A percentile compares a stretch with the other conserved stretches of the same genome.
These are phyloP conservation scores for Ceratobasidium sp. DNA, from an alignment of 1,284 basidiomycete species.

Conservation along the genomic window DNA sequence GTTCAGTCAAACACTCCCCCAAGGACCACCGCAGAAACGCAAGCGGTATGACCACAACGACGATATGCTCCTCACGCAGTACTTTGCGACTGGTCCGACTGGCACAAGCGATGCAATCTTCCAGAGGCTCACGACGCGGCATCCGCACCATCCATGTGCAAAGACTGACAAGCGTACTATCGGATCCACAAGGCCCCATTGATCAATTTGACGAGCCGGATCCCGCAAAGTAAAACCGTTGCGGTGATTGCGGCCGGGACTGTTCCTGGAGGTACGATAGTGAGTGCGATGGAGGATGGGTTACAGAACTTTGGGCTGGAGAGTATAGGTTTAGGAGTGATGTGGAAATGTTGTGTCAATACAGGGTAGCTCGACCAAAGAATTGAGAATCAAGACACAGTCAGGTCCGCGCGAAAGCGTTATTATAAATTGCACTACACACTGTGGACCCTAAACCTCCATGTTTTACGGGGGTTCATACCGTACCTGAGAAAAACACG, in stretches of 20 bases:
- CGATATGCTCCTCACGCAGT: conserved; percentile 74
- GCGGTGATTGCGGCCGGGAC: background rate
- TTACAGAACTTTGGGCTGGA: conserved; percentile 4
- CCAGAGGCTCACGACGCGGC: conserved; percentile 70
- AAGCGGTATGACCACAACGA: conserved; percentile 75
- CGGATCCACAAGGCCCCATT: conserved; percentile 82
- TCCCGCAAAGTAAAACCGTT: conserved; percentile 60
- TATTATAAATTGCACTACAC: too few species aligned
- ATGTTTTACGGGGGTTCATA: too few species aligned
- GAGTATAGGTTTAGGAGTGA: background rate
- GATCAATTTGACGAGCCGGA: conserved; percentile 70
- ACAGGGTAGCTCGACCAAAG: too few species aligned
- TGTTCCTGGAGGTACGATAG: background rate
- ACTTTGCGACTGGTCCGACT: conserved; percentile 69
- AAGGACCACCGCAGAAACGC: conserved; percentile 63
- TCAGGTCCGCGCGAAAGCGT: too few species aligned
- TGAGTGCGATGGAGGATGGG: background rate
- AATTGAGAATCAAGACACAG: too few species aligned
- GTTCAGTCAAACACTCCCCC: conserved; percentile 49
- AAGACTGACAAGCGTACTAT: conserved; percentile 87
- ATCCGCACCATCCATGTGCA: conserved; percentile 87
- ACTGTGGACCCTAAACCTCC: too few species aligned
- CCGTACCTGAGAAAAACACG: too few species aligned
- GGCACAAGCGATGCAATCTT: conserved; percentile 82
- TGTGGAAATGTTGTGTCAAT: too few species aligned